Base-by-base conservation (phyloP, 768 basidiomycete species). In the Leucocoprinus birnbaumii region DNA sequence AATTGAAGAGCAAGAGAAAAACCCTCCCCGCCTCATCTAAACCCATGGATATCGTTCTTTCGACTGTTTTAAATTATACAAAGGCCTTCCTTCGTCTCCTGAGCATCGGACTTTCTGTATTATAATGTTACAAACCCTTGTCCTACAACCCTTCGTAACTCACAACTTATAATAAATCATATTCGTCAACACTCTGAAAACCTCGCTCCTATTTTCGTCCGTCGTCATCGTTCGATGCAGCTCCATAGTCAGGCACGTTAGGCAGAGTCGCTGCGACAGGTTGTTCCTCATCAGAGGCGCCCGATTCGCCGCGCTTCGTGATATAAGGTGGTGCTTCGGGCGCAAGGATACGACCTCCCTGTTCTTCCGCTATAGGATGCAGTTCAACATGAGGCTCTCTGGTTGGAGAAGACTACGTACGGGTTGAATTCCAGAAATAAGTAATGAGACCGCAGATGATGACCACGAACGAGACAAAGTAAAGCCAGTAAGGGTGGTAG, bases 351-450 rank as follows among this genome's bases (percentile, higher is more conserved):
- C 54, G 47, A 6, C 54, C 54, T 49, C 88, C 89, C 68, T 91
- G 87, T 55, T 85, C 83, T 63, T 90, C 89, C 51, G 87, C 88
- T 89, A 62, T 6, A 61, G 13, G 53, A 46, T 34, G 43, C 48
- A 21, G 22, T 31, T 24, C 1, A 22, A 24, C 24, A 9, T 53
- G 11, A 57, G 21, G 31, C 35, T 40, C 14, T 27, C 41, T 5
- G 45, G 42, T 7, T 3, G 49, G 58, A 24, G 35, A 31, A 47
- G 49, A 34, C 19, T 2, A 78, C 91, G 63, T 72, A 92, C 91
- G 91, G 34, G 86, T 85, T 6, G 86, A 81, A 66, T 80, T 73
- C 91, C 92, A 94, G 74, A 94, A 94, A 71, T 94, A 94, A 35
- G 86, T 79, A 62, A 94, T 73, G 3, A 94, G 78, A 2, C 92